Evolutionary conservation across 805 yeast genomes (phyloP).

Genomic region (Spathaspora hagerdaliae): DNA sequence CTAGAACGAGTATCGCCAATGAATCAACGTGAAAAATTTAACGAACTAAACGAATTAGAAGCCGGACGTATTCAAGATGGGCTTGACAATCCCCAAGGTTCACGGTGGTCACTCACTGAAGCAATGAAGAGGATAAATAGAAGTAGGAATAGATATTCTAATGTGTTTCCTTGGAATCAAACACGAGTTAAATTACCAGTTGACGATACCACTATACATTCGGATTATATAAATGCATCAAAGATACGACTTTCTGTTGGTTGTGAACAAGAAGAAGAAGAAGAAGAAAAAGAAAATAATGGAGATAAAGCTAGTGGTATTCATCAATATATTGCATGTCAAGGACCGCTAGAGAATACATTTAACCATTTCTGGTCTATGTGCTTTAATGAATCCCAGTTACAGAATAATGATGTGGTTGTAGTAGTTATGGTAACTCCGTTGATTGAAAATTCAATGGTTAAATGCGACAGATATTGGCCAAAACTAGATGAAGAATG

Average conservation of each 20-base stretch:
- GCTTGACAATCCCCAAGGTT: conserved; percentile 3
- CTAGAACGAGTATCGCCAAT: neutral
- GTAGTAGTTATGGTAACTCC: conserved; percentile 48
- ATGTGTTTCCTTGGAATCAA: conserved; percentile 39
- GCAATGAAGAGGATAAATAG: conserved; percentile 7
- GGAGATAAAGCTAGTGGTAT: neutral
- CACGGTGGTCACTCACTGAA: conserved; percentile 8
- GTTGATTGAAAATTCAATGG: conserved; percentile 36
- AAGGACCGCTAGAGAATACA: conserved; percentile 52
- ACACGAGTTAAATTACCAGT: conserved; percentile 30
- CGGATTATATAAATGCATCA: conserved; percentile 41
- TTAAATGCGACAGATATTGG: conserved; percentile 44
- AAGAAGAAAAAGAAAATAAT: neutral
- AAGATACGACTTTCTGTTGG: conserved; percentile 6
- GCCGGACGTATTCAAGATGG: conserved; percentile 9
- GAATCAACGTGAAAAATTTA: conserved; percentile 11
- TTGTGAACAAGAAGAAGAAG: neutral
- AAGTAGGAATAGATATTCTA: conserved; percentile 31
- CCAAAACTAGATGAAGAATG: conserved; percentile 19
- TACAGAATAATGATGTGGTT: conserved; percentile 19
- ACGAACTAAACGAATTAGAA: conserved; percentile 10
- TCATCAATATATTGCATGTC: conserved; percentile 58
- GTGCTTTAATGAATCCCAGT: conserved; percentile 33
- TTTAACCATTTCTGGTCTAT: conserved; percentile 46
- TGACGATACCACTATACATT: neutral